These are phyloP conservation scores for Wakefieldia striispora DNA, from an alignment of 768 basidiomycete species.

Conservation along the genomic window DNA sequence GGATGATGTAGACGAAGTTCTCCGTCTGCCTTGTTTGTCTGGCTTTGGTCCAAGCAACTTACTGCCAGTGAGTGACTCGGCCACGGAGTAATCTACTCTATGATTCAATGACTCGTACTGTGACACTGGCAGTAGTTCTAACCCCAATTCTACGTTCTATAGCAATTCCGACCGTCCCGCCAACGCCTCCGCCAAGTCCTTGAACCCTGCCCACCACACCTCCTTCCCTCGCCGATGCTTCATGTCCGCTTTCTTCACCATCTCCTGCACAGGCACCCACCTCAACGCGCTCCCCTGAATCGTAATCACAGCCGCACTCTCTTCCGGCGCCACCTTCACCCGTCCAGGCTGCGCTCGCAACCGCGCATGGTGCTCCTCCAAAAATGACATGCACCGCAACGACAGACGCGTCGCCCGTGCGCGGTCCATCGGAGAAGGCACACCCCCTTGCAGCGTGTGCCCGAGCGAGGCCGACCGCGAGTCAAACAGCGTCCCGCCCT, in stretches of 20 bases:
- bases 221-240: constrained; percentile 77
- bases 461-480: constrained; percentile 94
- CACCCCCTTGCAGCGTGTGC: constrained; percentile 94
- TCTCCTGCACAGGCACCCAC: constrained; percentile 83
- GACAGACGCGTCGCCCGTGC: constrained; percentile 87
- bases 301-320: constrained; percentile 86
- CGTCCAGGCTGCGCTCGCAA: constrained; percentile 53
- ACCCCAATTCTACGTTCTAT: no score
- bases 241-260: constrained; percentile 88
- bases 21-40: no score
- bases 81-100: no score
- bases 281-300: constrained; percentile 79
- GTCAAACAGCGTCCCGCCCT: constrained; percentile 91
- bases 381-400: constrained; percentile 90
- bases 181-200: constrained; percentile 70
- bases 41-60: no score
- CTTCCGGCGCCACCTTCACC: constrained; percentile 51
- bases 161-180: constrained; percentile 62
- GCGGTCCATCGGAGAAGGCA: constrained; percentile 93
- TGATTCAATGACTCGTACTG: no score
- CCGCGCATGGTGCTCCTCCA: constrained; percentile 73
- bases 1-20: no score
- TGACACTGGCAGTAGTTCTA: no score
- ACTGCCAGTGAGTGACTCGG: no score
- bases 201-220: constrained; percentile 75